Percentiles rank a stretch among this genome's conserved stretches.
Conservation (phyloP, 768 basidiomycete species). For the Amanita rubescens region DNA sequence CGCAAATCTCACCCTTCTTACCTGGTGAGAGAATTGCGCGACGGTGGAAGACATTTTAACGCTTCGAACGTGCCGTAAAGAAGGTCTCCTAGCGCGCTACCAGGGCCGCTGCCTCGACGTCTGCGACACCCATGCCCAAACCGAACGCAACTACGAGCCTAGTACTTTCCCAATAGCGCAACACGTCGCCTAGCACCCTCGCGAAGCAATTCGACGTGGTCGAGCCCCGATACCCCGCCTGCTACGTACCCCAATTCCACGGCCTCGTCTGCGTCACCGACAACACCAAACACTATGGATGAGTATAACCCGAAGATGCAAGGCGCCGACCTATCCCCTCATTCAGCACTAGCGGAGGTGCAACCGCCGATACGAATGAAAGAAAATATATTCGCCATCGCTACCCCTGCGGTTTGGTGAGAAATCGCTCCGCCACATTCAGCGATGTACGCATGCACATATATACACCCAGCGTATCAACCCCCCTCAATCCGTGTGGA, state of each 20-base stretch:
- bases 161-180: slow-evolving; percentile 32
- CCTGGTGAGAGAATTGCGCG: no score
- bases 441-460: slow-evolving; percentile 10
- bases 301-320: slow-evolving; percentile 44
- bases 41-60: no score
- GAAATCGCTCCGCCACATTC: slow-evolving; percentile 13
- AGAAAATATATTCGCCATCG: slow-evolving; percentile 58
- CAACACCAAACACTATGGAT: slow-evolving; percentile 47
- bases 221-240: slow-evolving; percentile 46
- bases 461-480: slow-evolving; percentile 2
- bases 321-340: slow-evolving; percentile 32
- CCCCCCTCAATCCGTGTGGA: no score
- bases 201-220: slow-evolving; percentile 20
- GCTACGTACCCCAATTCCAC: slow-evolving; percentile 45
- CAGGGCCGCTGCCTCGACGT: slow-evolving; percentile 30
- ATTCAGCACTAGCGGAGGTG: slow-evolving; percentile 27
- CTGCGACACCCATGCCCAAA: slow-evolving; percentile 35
- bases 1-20: no score
- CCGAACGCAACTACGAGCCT: slow-evolving; percentile 38
- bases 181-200: slow-evolving; percentile 28
- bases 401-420: slow-evolving; percentile 57
- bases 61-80: slow-evolving; percentile 54
- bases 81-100: slow-evolving; percentile 54
- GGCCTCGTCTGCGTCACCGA: slow-evolving; percentile 54
- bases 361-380: slow-evolving; percentile 34